Evolutionary conservation across 148 eudicot species (phyloP).

Genomic region (Polygonum maritimum): DNA sequence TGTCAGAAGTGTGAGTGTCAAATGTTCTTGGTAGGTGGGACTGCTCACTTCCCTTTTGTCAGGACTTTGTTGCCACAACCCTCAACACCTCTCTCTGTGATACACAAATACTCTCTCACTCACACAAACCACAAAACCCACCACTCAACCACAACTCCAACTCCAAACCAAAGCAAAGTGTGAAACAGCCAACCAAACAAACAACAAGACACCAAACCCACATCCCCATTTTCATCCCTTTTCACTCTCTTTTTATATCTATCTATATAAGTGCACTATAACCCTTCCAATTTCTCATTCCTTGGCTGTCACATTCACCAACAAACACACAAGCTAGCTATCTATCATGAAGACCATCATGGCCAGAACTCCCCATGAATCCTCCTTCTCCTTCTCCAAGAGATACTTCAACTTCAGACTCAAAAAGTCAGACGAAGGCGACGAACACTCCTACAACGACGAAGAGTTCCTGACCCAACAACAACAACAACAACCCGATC

Average conservation of each 20-base stretch:
- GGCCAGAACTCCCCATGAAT: slow-evolving; percentile 46
- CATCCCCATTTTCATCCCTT: not conserved
- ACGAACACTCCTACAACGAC: slow-evolving; percentile 22
- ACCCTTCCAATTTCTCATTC: not conserved
- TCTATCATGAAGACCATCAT: slow-evolving; percentile 59
- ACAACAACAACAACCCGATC: not conserved
- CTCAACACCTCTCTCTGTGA: not conserved
- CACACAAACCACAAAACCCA: not conserved
- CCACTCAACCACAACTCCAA: not conserved
- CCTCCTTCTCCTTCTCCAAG: slow-evolving; percentile 80
- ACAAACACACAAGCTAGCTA: not conserved
- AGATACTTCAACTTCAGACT: slow-evolving; percentile 56
- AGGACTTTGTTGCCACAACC: slow-evolving; percentile 16
- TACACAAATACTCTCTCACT: slow-evolving; percentile 6
- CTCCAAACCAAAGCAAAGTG: not conserved
- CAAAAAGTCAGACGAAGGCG: slow-evolving; percentile 33
- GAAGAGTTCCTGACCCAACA: slow-evolving; percentile 10
- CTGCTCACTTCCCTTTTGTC: slow-evolving; percentile 67
- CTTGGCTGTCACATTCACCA: not conserved
- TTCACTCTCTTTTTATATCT: not conserved
- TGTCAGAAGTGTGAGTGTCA: not conserved
- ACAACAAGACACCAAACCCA: not conserved
- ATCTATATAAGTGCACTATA: not conserved
- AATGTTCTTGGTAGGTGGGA: slow-evolving; percentile 34
- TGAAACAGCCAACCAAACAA: not conserved